Evolutionary conservation across 2,329 filamentous ascomycete species (phyloP), one percentile per base, ranked within the genome.

Genomic region (Aspergillus hortae): DNA sequence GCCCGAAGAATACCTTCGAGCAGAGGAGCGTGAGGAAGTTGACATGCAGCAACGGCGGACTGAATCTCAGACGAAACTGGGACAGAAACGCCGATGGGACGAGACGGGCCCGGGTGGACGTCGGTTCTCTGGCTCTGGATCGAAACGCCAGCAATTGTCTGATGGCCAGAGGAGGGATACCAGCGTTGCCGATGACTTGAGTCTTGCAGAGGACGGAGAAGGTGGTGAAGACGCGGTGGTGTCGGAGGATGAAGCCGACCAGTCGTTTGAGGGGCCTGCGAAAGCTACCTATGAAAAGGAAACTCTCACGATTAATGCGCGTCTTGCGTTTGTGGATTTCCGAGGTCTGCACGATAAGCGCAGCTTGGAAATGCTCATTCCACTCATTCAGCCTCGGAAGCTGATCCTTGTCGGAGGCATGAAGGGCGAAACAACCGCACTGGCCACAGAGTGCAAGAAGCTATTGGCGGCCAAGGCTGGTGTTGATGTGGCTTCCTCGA

Each of bases 41-140:
- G 87, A 89, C 38, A 83, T 82, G 11, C 82, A 86, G 47, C 75
- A 83, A 51, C 77, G 77, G 33, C 77, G 80, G 32, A 63, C 73
- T 14, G 77, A 76, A 12, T 78, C 80, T 53, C 77, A 87, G 57
- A 83, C 83, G 47, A 82, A 82, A 43, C 80, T 96, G 17, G 94
- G 92, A 15, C 92, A 92, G 75, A 99, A 99, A 74, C 84, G 94
- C 55, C 95, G 90, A 70, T 97, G 92, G 90, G 89, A 92, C 59
- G 90, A 95, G 54, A 74, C 83, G 19, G 78, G 75, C 2, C 64
- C 75, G 9, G 68, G 69, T 42, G 70, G 67, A 49, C 67, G 64
- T 36, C 66, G 63, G 45, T 46, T 60, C 35, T 71, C 74, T 15
- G 73, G 74, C 41, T 77, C 77, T 10, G 63, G 73, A 21, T 82